phyloP scores from a whole-genome alignment of 495 filamentous ascomycete genomes.

The Penicillium manginii region DNA sequence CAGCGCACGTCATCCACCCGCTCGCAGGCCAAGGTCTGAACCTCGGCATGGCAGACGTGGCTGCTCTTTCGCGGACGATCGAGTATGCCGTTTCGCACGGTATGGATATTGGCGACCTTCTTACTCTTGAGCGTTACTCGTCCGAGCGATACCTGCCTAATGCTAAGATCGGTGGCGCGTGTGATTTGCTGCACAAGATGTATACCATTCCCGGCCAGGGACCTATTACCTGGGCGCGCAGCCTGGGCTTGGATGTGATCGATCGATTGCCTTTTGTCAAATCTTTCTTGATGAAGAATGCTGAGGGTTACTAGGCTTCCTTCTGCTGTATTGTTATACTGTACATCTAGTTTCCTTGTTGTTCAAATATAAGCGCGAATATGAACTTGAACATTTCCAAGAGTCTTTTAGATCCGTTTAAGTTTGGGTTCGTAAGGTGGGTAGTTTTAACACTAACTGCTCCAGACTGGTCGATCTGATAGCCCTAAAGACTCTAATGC shows the following conservation, averaged over 20 bases:
- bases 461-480: too few relatives aligned
- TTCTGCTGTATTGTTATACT: constrained; percentile 20
- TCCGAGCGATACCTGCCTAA: constrained; percentile 79
- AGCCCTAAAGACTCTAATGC: too few relatives aligned
- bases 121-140: constrained; percentile 79
- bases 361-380: constrained; percentile 3
- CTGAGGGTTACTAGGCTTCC: constrained; percentile 59
- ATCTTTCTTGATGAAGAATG: constrained; percentile 84
- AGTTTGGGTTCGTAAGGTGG: too few relatives aligned
- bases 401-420: too few relatives aligned
- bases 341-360: constrained; percentile 22
- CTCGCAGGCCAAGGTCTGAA: constrained; percentile 95
- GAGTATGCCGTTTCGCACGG: constrained; percentile 79
- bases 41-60: constrained; percentile 85
- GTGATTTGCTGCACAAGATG: constrained; percentile 92
- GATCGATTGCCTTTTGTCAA: constrained; percentile 80
- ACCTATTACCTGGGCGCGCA: constrained; percentile 77
- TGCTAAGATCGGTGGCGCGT: constrained; percentile 82
- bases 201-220: constrained; percentile 72
- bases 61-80: constrained; percentile 72
- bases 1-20: constrained; percentile 92
- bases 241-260: constrained; percentile 74
- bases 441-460: too few relatives aligned
- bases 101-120: constrained; percentile 76
- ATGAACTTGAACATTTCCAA: too few relatives aligned